Conservation (phyloP, 352 stramenopile species). For the Thalassiosira tumida region DNA sequence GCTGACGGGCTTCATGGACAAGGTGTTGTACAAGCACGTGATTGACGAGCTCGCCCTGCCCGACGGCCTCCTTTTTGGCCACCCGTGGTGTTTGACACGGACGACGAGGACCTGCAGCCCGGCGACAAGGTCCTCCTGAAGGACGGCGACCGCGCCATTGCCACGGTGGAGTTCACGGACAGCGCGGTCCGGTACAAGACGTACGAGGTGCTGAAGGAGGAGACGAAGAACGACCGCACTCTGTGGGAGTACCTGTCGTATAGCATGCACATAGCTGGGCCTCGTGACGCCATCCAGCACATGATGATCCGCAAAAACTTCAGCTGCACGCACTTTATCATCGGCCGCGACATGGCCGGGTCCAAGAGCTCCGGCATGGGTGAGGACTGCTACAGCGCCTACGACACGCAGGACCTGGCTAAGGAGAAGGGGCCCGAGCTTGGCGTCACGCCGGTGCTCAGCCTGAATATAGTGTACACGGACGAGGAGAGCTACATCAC, state of each 20-base stretch:
- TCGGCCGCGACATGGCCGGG: conserved; percentile 94
- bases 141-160: conserved; percentile 92
- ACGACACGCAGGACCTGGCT: conserved; percentile 93
- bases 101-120: conserved; percentile 90
- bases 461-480: conserved; percentile 93
- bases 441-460: conserved; percentile 92
- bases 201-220: conserved; percentile 94
- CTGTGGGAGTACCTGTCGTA: conserved; percentile 94
- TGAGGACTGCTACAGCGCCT: conserved; percentile 94
- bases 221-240: conserved; percentile 92
- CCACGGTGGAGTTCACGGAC: conserved; percentile 92
- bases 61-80: conserved; percentile 92
- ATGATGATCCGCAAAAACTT: conserved; percentile 97
- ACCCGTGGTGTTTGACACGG: conserved; percentile 94
- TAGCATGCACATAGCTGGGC: conserved; percentile 95
- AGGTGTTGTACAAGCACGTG: conserved; percentile 90
- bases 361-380: conserved; percentile 93
- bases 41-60: conserved; percentile 91
- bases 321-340: conserved; percentile 95
- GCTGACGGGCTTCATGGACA: conserved; percentile 93
- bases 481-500: conserved; percentile 94
- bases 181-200: conserved; percentile 93
- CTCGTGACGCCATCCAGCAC: conserved; percentile 94
- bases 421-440: conserved; percentile 91
- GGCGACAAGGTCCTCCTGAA: conserved; percentile 92